A percentile compares a stretch with the other conserved stretches of the same genome.
phyloP scores from a whole-genome alignment of 2,329 filamentous ascomycete genomes.

The Colletotrichum sp. region DNA sequence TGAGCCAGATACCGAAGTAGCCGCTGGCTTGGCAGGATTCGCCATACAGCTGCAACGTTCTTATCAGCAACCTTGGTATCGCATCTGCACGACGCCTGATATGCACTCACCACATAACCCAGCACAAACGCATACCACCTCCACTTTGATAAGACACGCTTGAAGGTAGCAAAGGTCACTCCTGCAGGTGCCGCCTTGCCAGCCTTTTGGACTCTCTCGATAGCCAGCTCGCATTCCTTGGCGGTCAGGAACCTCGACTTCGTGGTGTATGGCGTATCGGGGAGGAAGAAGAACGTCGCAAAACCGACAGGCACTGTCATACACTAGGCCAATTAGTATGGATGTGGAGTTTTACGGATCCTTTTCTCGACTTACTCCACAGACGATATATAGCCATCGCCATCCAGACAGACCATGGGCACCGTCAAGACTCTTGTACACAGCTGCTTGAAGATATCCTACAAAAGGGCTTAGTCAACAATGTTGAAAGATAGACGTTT shows the following conservation, averaged over 20 bases:
- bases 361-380: slow-evolving; percentile 28
- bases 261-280: slow-evolving; percentile 13
- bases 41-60: neutral
- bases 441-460: slow-evolving; percentile 60
- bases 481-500: neutral
- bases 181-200: slow-evolving; percentile 19
- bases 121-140: slow-evolving; percentile 23
- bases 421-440: slow-evolving; percentile 57
- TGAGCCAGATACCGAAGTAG: slow-evolving; percentile 29
- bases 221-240: slow-evolving; percentile 8
- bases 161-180: slow-evolving; percentile 21
- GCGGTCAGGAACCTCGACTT: neutral
- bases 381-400: slow-evolving; percentile 46
- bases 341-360: neutral
- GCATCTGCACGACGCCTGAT: neutral
- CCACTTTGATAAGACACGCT: slow-evolving; percentile 20
- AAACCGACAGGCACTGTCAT: slow-evolving; percentile 25
- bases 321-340: neutral
- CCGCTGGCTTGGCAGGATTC: slow-evolving; percentile 2
- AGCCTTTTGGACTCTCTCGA: slow-evolving; percentile 8
- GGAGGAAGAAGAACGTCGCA: slow-evolving; percentile 6
- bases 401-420: slow-evolving; percentile 44
- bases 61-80: neutral
- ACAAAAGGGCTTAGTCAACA: neutral
- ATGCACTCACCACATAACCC: slow-evolving; percentile 21